A percentile compares a stretch with the other conserved stretches of the same genome.
These are phyloP conservation scores for Boletellus emodensis DNA, from an alignment of 768 basidiomycete species.

Conservation along the genomic window DNA sequence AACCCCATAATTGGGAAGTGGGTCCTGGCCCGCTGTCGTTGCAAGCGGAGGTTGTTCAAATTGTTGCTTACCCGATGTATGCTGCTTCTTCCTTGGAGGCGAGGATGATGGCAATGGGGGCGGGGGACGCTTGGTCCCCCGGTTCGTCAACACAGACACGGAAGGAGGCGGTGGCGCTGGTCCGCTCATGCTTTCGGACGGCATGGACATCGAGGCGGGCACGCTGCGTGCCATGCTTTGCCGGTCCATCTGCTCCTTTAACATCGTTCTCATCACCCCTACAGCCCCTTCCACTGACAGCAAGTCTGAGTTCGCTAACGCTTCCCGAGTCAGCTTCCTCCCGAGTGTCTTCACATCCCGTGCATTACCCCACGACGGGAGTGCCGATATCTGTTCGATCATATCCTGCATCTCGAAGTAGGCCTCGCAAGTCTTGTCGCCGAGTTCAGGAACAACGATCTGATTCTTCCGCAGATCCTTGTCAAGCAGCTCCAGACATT, in stretches of 20 bases:
- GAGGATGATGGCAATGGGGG: constrained; percentile 18
- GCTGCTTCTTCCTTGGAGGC: constrained; percentile 4
- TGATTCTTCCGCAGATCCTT: constrained; percentile 44
- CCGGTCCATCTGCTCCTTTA: constrained; percentile 22
- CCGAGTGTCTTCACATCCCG: constrained; percentile 57
- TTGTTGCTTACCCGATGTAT: not conserved
- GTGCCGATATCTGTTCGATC: constrained; percentile 39
- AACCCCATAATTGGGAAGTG: constrained; percentile 3
- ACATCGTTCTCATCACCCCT: constrained; percentile 19
- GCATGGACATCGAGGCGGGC: constrained; percentile 5
- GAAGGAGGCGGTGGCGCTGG: constrained; percentile 20
- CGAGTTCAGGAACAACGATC: constrained; percentile 37
- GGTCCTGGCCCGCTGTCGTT: not conserved
- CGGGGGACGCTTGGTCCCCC: constrained; percentile 19
- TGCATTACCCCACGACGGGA: constrained; percentile 67
- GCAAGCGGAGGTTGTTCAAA: not conserved
- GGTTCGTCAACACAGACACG: constrained; percentile 15
- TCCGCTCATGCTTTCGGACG: constrained; percentile 20
- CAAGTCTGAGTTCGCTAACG: constrained; percentile 29
- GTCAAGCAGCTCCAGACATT: constrained; percentile 50
- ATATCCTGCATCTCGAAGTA: constrained; percentile 34
- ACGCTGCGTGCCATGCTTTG: constrained; percentile 6
- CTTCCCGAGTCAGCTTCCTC: constrained; percentile 43
- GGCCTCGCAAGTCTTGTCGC: not conserved
- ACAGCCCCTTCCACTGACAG: constrained; percentile 31